Evolutionary conservation across 2,329 filamentous ascomycete genomes (phyloP).

Genomic region (Fusarium sp.): DNA sequence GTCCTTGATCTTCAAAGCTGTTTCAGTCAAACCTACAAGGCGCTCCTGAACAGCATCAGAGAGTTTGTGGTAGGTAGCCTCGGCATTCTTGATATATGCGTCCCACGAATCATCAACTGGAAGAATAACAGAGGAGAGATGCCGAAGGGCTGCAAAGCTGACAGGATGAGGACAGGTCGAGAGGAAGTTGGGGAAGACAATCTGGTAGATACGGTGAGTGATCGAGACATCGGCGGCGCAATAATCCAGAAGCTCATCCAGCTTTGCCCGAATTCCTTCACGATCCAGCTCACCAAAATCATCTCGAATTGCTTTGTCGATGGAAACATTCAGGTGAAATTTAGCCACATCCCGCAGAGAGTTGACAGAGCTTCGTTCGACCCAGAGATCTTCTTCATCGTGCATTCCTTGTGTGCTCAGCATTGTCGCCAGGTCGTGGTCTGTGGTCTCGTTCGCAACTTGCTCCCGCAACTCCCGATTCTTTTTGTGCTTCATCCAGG

Average conservation of each 20-base stretch:
- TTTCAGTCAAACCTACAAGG: slow-evolving; percentile 78
- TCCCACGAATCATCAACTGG: slow-evolving; percentile 92
- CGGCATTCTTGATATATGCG: slow-evolving; percentile 83
- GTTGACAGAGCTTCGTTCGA: slow-evolving; percentile 93
- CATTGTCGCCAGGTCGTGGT: slow-evolving; percentile 76
- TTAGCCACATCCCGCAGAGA: slow-evolving; percentile 95
- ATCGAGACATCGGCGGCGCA: slow-evolving; percentile 94
- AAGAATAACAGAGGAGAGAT: slow-evolving; percentile 92
- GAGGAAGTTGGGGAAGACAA: slow-evolving; percentile 90
- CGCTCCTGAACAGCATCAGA: slow-evolving; percentile 82
- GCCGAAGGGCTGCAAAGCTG: slow-evolving; percentile 92
- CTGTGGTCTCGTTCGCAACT: slow-evolving; percentile 77
- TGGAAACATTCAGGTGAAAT: slow-evolving; percentile 90
- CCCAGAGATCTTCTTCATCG: slow-evolving; percentile 95
- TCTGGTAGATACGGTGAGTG: slow-evolving; percentile 93
- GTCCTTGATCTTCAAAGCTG: slow-evolving; percentile 79
- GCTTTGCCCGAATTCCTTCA: slow-evolving; percentile 73
- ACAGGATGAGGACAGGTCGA: slow-evolving; percentile 95
- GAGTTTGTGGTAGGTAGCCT: slow-evolving; percentile 83
- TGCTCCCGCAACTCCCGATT: slow-evolving; percentile 85
- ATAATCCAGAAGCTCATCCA: slow-evolving; percentile 90
- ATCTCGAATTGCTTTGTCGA: slow-evolving; percentile 89
- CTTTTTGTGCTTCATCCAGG: slow-evolving; percentile 98
- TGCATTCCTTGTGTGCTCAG: slow-evolving; percentile 77
- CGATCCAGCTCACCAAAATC: slow-evolving; percentile 87